Percentiles rank a stretch among this genome's conserved stretches.
Conservation (phyloP, 352 stramenopile species). For the Phytophthora sp. region DNA sequence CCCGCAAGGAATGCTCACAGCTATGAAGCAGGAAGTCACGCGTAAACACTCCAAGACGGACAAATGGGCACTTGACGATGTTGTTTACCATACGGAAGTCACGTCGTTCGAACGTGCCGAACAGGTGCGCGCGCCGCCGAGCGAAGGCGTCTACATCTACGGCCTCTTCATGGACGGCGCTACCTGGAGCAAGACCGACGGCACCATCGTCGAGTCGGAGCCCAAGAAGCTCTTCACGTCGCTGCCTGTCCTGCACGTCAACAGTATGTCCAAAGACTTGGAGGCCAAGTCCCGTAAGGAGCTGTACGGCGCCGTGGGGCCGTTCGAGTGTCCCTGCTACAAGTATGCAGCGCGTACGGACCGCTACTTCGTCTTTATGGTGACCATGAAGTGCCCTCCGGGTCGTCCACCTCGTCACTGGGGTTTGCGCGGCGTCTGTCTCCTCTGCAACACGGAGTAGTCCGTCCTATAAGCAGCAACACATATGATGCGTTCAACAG, state of each 20-base stretch:
- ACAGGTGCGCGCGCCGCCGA: slow-evolving; percentile 86
- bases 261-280: slow-evolving; percentile 94
- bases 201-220: slow-evolving; percentile 94
- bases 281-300: slow-evolving; percentile 93
- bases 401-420: slow-evolving; percentile 94
- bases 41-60: slow-evolving; percentile 96
- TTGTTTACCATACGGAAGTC: slow-evolving; percentile 98
- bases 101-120: slow-evolving; percentile 94
- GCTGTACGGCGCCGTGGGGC: slow-evolving; percentile 90
- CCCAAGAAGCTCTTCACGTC: slow-evolving; percentile 97
- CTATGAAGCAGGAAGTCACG: slow-evolving; percentile 99
- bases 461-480: not conserved
- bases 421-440: slow-evolving; percentile 91
- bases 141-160: slow-evolving; percentile 98
- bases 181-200: slow-evolving; percentile 95
- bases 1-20: slow-evolving; percentile 97
- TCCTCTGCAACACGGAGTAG: slow-evolving; percentile 96
- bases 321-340: slow-evolving; percentile 97
- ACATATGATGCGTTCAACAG: slow-evolving; percentile 15
- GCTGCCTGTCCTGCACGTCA: slow-evolving; percentile 96
- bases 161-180: slow-evolving; percentile 97
- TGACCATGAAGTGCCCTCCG: slow-evolving; percentile 90
- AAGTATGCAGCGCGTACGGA: slow-evolving; percentile 96
- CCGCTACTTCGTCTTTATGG: slow-evolving; percentile 97
- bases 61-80: slow-evolving; percentile 98